A percentile compares a stretch with the other conserved stretches of the same genome.
Evolutionary conservation across 345 rosid genomes (phyloP).

Genomic region (Linum trigynum): DNA sequence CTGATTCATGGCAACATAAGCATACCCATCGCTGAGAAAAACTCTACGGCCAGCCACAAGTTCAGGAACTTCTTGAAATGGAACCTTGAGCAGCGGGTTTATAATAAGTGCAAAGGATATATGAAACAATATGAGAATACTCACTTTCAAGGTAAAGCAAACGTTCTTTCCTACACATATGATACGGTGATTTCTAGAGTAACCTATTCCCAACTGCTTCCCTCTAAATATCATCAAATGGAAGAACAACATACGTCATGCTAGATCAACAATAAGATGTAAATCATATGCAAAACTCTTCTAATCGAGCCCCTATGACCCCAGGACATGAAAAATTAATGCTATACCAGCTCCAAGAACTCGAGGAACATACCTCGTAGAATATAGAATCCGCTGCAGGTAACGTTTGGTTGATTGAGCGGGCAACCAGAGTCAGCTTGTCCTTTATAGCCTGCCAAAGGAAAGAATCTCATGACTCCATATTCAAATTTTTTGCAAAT

Average conservation of each 20-base stretch:
- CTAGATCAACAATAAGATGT: not conserved
- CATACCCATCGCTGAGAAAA: slow-evolving; percentile 54
- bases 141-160: not conserved
- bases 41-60: slow-evolving; percentile 78
- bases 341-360: not conserved
- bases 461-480: not conserved
- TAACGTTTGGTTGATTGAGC: slow-evolving; percentile 32
- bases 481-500: not conserved
- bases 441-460: slow-evolving; percentile 36
- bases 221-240: too few relatives aligned
- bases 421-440: slow-evolving; percentile 43
- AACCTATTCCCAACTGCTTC: not conserved
- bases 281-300: not conserved
- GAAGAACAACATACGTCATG: not conserved
- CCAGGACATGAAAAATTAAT: not conserved
- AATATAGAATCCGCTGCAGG: slow-evolving; percentile 52
- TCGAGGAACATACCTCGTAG: slow-evolving; percentile 51
- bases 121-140: not conserved
- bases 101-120: too few relatives aligned
- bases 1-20: slow-evolving; percentile 86
- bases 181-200: not conserved
- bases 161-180: slow-evolving; percentile 8
- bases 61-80: slow-evolving; percentile 95
- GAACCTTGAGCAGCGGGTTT: slow-evolving; percentile 44
- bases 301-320: not conserved